Base-by-base conservation (phyloP, 2,329 filamentous ascomycete species). In the Ascochyta viciae-villosae region DNA sequence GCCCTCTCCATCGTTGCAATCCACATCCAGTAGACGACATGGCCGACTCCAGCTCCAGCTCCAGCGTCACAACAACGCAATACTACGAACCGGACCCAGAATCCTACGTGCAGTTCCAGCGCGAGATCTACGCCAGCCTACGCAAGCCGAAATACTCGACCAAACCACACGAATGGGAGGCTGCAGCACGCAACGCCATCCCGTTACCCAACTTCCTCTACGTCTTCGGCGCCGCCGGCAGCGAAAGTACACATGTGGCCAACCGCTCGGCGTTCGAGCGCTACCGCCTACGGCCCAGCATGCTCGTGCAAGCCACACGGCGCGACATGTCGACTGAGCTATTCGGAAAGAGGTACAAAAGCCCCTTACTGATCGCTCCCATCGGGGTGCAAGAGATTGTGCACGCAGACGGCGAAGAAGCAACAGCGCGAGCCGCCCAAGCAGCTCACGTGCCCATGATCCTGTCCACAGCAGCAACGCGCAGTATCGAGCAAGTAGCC, bases 351-450 rank as follows among this genome's bases (percentile, higher is more conserved):
- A 73, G 73, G 41, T 79, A 83, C 44, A 72, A 77, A 3, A 79
- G 75, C 15, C 87, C 87, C 0, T 62, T 89, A 1, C 68, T 90
- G 2, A 83, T 89, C 67, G 88, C 88, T 1, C 89, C 89, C 0
- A 80, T 92, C 1, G 89, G 89, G 0, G 87, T 90, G 0, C 88
- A 91, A 64, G 78, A 78, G 2, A 85, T 90, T 29, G 87, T 89
- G 67, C 88, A 92, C 63, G 70, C 77, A 0, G 85, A 90, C 62
- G 85, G 81, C 13, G 89, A 92, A 66, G 78, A 82, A 1, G 88
- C 86, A 0, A 82, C 86, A 0, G 87, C 89, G 0, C 75, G 80
- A n/a, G 87, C 85, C 0, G 89, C 86, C 56, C 80, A 81, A 3
- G 80, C 85, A 13, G 76, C 87, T 1, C 78, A 81, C 1, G 80